Percentiles rank a stretch among this genome's conserved stretches.
Conservation (phyloP, 2,329 filamentous ascomycete genomes). For the Cercospora sp. region DNA sequence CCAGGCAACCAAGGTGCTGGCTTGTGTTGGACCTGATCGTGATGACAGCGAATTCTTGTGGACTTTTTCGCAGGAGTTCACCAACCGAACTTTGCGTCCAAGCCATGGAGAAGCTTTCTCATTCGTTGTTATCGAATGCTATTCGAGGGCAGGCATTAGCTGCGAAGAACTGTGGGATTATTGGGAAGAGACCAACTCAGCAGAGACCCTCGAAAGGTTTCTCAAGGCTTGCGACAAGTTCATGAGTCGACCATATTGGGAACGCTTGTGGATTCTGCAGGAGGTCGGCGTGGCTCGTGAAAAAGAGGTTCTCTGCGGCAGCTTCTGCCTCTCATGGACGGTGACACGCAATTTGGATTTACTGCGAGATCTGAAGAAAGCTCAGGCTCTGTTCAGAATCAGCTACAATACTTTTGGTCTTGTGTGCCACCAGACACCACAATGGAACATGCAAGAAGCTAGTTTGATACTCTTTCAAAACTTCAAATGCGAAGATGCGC, state of each 20-base stretch:
- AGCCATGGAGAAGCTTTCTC: background rate
- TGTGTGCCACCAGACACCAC: too few species aligned
- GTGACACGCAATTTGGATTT: background rate
- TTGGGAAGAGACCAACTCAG: background rate
- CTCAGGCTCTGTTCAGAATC: background rate
- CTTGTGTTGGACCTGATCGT: background rate
- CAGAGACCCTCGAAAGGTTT: background rate
- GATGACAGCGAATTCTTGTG: constrained; percentile 1
- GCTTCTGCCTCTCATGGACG: background rate
- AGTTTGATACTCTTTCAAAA: too few species aligned
- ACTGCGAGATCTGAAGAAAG: background rate
- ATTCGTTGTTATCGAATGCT: too few species aligned
- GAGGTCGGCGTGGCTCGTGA: background rate
- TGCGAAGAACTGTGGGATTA: background rate
- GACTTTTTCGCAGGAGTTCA: background rate
- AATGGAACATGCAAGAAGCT: too few species aligned
- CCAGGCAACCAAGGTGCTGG: constrained; percentile 8
- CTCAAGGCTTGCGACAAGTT: background rate
- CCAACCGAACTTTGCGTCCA: background rate
- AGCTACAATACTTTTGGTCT: too few species aligned
- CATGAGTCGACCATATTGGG: background rate
- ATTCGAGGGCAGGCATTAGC: too few species aligned
- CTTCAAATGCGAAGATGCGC: background rate
- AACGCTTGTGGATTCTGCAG: background rate
- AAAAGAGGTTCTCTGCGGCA: background rate